Percentiles rank a stretch among this genome's conserved stretches.
phyloP scores from a whole-genome alignment of 768 basidiomycete species.

The Rhodotorula diobovata region DNA sequence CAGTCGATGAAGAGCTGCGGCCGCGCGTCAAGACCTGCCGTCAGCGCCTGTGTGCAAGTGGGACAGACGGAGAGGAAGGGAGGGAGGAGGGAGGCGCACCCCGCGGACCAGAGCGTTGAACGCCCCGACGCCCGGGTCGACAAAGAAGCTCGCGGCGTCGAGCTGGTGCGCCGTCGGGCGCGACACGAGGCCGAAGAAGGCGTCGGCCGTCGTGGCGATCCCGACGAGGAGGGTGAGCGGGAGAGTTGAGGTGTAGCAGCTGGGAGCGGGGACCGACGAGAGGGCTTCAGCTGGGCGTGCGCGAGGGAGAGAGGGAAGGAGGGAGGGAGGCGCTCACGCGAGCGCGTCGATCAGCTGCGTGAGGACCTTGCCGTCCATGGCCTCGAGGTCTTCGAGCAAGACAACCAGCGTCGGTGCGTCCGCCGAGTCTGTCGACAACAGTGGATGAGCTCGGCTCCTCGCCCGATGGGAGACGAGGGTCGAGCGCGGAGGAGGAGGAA shows the following conservation, averaged over 20 bases:
- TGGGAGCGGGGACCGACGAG: neutral
- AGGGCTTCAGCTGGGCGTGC: neutral
- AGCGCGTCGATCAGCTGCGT: slow-evolving; percentile 23
- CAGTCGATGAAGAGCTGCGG: slow-evolving; percentile 33
- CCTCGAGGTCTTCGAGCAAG: slow-evolving; percentile 36
- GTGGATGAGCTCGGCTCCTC: too few relatives aligned
- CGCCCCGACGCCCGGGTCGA: slow-evolving; percentile 34
- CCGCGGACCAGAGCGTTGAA: slow-evolving; percentile 34
- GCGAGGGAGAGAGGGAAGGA: neutral
- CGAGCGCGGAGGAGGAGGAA: neutral
- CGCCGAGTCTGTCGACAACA: neutral
- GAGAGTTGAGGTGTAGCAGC: neutral
- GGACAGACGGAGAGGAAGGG: too few relatives aligned
- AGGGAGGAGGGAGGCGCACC: neutral
- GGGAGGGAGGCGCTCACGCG: slow-evolving; percentile 8
- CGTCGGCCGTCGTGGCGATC: slow-evolving; percentile 22
- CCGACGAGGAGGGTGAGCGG: slow-evolving; percentile 36
- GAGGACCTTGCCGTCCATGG: slow-evolving; percentile 29
- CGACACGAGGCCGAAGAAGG: slow-evolving; percentile 12
- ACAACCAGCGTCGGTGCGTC: slow-evolving; percentile 16
- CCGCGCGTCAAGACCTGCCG: too few relatives aligned
- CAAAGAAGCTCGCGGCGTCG: slow-evolving; percentile 21
- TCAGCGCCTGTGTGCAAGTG: too few relatives aligned
- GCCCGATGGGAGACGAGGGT: too few relatives aligned
- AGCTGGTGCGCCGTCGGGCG: slow-evolving; percentile 15